Conservation (phyloP, 257 asterid genomes). For the Salvia rosmarinus region DNA sequence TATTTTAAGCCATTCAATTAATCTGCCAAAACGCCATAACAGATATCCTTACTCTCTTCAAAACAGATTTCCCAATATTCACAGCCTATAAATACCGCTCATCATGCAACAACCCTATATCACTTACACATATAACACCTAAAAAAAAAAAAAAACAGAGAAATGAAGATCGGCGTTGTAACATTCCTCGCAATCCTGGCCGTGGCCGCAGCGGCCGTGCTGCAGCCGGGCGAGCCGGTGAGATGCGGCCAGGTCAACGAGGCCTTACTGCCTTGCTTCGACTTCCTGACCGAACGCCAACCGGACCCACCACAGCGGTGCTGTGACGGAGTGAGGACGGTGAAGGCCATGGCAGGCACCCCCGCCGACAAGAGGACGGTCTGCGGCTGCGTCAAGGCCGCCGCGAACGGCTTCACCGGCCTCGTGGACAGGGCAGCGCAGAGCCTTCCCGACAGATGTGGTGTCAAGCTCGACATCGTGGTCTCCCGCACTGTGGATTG, state of each 20-base stretch:
- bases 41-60: background rate
- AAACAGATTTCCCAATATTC: too few species aligned
- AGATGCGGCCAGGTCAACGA: conserved; percentile 44
- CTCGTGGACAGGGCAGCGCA: conserved; percentile 47
- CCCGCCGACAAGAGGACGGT: conserved; percentile 41
- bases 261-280: conserved; percentile 36
- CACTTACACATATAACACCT: background rate
- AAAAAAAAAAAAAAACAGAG: background rate
- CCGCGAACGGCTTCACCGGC: conserved; percentile 32
- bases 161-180: conserved; percentile 36
- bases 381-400: conserved; percentile 45
- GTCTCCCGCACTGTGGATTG: conserved; percentile 51
- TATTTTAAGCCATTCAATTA: conserved; percentile 8
- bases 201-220: too few species aligned
- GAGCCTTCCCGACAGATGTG: conserved; percentile 45
- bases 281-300: conserved; percentile 34
- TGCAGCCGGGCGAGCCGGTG: conserved; percentile 41
- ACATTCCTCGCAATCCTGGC: conserved; percentile 23
- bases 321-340: conserved; percentile 43
- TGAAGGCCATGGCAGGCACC: conserved; percentile 31
- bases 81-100: conserved; percentile 21
- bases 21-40: conserved; percentile 34
- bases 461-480: conserved; percentile 42
- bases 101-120: background rate
- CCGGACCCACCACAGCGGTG: conserved; percentile 33